Percentiles rank a stretch among this genome's conserved stretches.
Evolutionary conservation across 768 basidiomycete genomes (phyloP).

Genomic region (Boletus insuetus): DNA sequence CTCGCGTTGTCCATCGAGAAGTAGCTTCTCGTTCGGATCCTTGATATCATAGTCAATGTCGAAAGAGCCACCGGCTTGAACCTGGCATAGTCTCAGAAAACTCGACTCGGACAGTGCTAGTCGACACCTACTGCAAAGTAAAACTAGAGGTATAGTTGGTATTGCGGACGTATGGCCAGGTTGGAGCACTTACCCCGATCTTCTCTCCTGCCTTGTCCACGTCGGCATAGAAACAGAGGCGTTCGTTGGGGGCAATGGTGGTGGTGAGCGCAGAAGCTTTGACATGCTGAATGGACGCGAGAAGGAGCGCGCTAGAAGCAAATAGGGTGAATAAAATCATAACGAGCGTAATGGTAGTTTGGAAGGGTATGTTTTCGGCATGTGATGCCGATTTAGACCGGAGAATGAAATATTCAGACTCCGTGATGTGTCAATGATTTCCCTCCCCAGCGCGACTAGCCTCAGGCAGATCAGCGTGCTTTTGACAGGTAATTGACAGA

Average conservation of each 20-base stretch:
- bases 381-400: slow-evolving; percentile 19
- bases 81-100: slow-evolving; percentile 40
- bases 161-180: background rate
- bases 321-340: slow-evolving; percentile 27
- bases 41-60: slow-evolving; percentile 94
- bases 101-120: background rate
- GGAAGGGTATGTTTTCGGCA: slow-evolving; percentile 18
- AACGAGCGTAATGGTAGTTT: background rate
- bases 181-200: slow-evolving; percentile 63
- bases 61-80: slow-evolving; percentile 96
- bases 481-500: slow-evolving; percentile 18
- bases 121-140: slow-evolving; percentile 82
- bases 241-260: slow-evolving; percentile 70
- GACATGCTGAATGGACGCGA: slow-evolving; percentile 32
- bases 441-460: background rate
- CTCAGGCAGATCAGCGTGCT: background rate
- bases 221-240: slow-evolving; percentile 92
- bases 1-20: slow-evolving; percentile 86
- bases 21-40: slow-evolving; percentile 83
- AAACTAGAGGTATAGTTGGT: slow-evolving; percentile 52
- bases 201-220: slow-evolving; percentile 96
- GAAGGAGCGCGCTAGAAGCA: slow-evolving; percentile 24
- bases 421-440: slow-evolving; percentile 12
- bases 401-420: slow-evolving; percentile 11
- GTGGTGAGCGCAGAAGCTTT: slow-evolving; percentile 76